phyloP scores from a whole-genome alignment of 2,329 filamentous ascomycete genomes.

The Xenosphaeropsis pyriputrescens region DNA sequence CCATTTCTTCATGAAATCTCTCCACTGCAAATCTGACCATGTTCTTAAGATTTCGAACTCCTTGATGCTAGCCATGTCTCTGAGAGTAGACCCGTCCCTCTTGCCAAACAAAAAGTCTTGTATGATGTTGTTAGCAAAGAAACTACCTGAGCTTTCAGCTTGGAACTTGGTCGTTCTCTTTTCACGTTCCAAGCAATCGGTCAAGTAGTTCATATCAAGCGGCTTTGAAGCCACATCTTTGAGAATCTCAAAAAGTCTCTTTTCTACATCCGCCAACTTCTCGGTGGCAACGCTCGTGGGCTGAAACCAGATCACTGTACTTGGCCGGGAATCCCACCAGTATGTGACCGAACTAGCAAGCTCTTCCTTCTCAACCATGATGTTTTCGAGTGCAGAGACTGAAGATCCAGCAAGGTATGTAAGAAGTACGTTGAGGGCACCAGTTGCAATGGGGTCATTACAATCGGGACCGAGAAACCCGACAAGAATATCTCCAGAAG shows the following conservation, averaged over 20 bases:
- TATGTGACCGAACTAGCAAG: constrained; percentile 76
- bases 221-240: constrained; percentile 67
- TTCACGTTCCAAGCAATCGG: constrained; percentile 73
- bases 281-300: constrained; percentile 78
- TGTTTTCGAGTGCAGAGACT: constrained; percentile 81
- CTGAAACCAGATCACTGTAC: constrained; percentile 73
- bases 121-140: constrained; percentile 77
- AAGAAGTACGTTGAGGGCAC: constrained; percentile 66
- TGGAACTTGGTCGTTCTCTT: constrained; percentile 70
- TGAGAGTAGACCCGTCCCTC: constrained; percentile 65
- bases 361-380: constrained; percentile 84
- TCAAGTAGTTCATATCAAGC: constrained; percentile 80
- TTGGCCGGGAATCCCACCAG: constrained; percentile 65
- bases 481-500: constrained; percentile 74
- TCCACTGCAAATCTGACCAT: constrained; percentile 81
- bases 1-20: constrained; percentile 68
- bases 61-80: constrained; percentile 35
- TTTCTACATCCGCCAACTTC: constrained; percentile 71
- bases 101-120: constrained; percentile 84
- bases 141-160: constrained; percentile 66
- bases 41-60: constrained; percentile 56
- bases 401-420: constrained; percentile 88
- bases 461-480: constrained; percentile 79
- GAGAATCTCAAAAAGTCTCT: constrained; percentile 72
- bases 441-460: constrained; percentile 50